Evolutionary conservation across 352 stramenopile species (phyloP).

Genomic region (Globisporangium splendens): DNA sequence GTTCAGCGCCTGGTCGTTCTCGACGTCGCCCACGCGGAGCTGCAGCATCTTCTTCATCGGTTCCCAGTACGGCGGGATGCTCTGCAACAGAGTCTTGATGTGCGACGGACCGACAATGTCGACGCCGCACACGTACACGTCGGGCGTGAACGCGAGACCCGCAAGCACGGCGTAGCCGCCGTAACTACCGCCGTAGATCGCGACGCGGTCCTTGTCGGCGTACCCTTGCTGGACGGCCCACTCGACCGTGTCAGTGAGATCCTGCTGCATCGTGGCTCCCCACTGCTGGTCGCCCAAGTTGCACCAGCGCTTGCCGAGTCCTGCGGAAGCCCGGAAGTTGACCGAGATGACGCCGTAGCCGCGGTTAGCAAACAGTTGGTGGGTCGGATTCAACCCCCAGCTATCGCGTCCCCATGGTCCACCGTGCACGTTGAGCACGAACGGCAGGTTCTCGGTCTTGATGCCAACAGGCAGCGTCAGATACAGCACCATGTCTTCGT

Average conservation of each 20-base stretch:
- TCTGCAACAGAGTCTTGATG: slow-evolving; percentile 38
- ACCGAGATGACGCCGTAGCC: slow-evolving; percentile 40
- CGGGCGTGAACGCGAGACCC: slow-evolving; percentile 69
- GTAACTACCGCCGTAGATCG: slow-evolving; percentile 69
- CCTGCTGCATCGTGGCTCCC: slow-evolving; percentile 40
- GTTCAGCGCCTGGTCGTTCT: slow-evolving; percentile 36
- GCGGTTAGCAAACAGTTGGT: slow-evolving; percentile 45
- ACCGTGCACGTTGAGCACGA: slow-evolving; percentile 38
- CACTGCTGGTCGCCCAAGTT: slow-evolving; percentile 41
- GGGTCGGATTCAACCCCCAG: slow-evolving; percentile 27
- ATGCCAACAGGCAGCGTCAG: slow-evolving; percentile 33
- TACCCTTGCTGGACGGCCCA: slow-evolving; percentile 59
- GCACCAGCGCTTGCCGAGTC: slow-evolving; percentile 71
- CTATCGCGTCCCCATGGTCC: slow-evolving; percentile 34
- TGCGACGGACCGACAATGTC: slow-evolving; percentile 66
- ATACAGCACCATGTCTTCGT: slow-evolving; percentile 42
- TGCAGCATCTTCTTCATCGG: slow-evolving; percentile 36
- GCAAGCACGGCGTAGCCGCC: slow-evolving; percentile 71
- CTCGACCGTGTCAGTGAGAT: slow-evolving; percentile 47
- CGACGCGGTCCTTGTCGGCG: slow-evolving; percentile 36
- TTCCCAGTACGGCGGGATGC: slow-evolving; percentile 39
- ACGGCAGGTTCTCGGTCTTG: slow-evolving; percentile 23
- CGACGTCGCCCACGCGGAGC: slow-evolving; percentile 36
- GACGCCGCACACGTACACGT: slow-evolving; percentile 74
- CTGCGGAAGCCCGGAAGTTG: slow-evolving; percentile 70